Conservation (phyloP, 192 early-diverging fungal genomes). For the Umbelopsis sp. region DNA sequence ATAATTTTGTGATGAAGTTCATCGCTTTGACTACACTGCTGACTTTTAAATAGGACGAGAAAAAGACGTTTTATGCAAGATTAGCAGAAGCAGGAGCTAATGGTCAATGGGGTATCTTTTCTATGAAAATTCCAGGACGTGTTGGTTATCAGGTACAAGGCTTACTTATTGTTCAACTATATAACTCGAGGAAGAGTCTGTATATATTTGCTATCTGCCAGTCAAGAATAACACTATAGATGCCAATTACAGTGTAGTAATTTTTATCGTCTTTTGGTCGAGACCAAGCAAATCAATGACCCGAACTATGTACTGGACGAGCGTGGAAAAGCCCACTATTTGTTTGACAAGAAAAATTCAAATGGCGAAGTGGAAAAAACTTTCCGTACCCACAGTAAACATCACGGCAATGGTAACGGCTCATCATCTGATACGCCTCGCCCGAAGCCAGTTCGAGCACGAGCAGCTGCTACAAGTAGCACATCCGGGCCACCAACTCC, state of each 20-base stretch:
- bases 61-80: slow-evolving; percentile 78
- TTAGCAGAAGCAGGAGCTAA: slow-evolving; percentile 85
- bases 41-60: slow-evolving; percentile 63
- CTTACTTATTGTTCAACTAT: neutral
- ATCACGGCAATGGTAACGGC: slow-evolving; percentile 20
- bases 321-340: slow-evolving; percentile 83
- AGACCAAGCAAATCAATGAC: slow-evolving; percentile 82
- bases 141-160: slow-evolving; percentile 86
- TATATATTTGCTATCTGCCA: neutral
- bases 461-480: neutral
- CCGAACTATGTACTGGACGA: slow-evolving; percentile 90
- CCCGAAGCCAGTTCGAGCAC: neutral
- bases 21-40: neutral
- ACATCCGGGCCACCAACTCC: slow-evolving; percentile 7
- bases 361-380: slow-evolving; percentile 75
- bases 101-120: slow-evolving; percentile 96
- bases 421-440: slow-evolving; percentile 18
- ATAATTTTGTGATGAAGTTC: neutral
- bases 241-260: slow-evolving; percentile 75
- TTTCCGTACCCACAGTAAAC: slow-evolving; percentile 73
- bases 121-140: slow-evolving; percentile 90
- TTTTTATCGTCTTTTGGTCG: slow-evolving; percentile 87
- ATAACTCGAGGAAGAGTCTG: neutral
- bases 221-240: neutral
- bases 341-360: slow-evolving; percentile 83